These are phyloP conservation scores for Fusarium euwallaceae DNA, from an alignment of 2,329 filamentous ascomycete genomes.

Conservation along the genomic window DNA sequence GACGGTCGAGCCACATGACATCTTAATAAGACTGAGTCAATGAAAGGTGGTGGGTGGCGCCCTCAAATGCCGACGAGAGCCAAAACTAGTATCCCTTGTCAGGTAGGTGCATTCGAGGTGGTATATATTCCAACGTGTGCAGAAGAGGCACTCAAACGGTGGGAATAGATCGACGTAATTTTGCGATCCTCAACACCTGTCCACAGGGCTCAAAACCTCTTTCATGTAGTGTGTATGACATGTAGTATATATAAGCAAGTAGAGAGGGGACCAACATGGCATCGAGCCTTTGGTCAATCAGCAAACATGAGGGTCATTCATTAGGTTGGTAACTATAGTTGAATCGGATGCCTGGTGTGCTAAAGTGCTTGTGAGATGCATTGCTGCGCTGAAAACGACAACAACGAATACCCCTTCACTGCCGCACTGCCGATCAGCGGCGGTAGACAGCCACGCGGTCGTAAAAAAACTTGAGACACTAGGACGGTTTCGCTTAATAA, in stretches of 20 bases:
- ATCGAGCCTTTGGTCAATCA: not conserved
- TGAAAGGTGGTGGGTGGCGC: no score
- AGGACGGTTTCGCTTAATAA: no score
- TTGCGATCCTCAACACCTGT: not conserved
- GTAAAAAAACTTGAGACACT: no score
- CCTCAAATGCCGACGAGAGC: not conserved
- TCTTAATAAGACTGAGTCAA: not conserved
- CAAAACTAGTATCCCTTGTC: not conserved
- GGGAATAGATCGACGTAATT: not conserved
- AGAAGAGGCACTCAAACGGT: not conserved
- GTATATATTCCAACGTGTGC: not conserved
- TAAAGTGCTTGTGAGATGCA: no score
- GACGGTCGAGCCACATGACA: not conserved
- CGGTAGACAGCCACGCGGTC: no score
- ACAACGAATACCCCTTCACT: not conserved
- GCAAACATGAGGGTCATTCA: not conserved
- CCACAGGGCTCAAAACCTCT: not conserved
- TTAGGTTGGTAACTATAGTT: not conserved
- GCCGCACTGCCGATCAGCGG: no score
- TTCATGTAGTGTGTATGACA: not conserved
- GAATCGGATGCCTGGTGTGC: not conserved
- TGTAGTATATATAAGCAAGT: not conserved
- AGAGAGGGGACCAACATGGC: fast-evolving
- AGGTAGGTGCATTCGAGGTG: not conserved
- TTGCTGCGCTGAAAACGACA: not conserved